phyloP scores from a whole-genome alignment of 768 basidiomycete genomes.

The Phylloporus rhodoxanthus region DNA sequence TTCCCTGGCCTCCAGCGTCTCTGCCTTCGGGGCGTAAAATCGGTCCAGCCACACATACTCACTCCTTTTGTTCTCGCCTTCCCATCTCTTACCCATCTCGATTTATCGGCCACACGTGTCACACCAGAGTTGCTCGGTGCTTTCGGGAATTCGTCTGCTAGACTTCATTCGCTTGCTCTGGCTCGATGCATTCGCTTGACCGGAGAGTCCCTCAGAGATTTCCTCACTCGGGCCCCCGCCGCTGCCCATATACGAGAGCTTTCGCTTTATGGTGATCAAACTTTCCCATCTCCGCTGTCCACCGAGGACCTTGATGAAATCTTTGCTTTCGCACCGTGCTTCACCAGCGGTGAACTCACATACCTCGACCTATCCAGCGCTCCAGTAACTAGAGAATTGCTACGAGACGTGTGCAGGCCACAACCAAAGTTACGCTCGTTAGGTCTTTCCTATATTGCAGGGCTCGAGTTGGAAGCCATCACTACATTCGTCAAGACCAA shows the following conservation, averaged over 20 bases:
- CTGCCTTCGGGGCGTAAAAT: conserved; percentile 77
- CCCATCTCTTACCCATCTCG: conserved; percentile 83
- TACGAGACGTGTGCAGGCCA: conserved; percentile 45
- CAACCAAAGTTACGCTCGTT: conserved; percentile 79
- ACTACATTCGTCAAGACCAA: conserved; percentile 62
- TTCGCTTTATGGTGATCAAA: conserved; percentile 84
- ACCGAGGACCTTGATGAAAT: conserved; percentile 62
- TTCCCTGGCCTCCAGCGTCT: conserved; percentile 74
- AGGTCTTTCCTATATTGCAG: conserved; percentile 82
- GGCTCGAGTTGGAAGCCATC: conserved; percentile 59
- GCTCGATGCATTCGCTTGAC: conserved; percentile 83
- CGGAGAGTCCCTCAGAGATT: conserved; percentile 66
- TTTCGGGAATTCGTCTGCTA: conserved; percentile 62
- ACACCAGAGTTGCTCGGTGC: conserved; percentile 67
- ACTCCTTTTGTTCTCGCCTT: conserved; percentile 74
- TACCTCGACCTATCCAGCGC: conserved; percentile 90
- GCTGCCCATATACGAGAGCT: conserved; percentile 65
- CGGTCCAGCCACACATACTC: conserved; percentile 62
- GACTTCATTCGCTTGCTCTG: conserved; percentile 73
- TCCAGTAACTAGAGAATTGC: conserved; percentile 55
- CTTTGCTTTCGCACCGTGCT: conserved; percentile 70
- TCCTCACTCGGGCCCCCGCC: conserved; percentile 65
- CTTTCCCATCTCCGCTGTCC: conserved; percentile 69
- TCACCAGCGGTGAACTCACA: conserved; percentile 63
- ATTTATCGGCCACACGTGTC: conserved; percentile 84